Conservation (phyloP, 1,139 yeast genomes). For the Scheffersomyces titani region DNA sequence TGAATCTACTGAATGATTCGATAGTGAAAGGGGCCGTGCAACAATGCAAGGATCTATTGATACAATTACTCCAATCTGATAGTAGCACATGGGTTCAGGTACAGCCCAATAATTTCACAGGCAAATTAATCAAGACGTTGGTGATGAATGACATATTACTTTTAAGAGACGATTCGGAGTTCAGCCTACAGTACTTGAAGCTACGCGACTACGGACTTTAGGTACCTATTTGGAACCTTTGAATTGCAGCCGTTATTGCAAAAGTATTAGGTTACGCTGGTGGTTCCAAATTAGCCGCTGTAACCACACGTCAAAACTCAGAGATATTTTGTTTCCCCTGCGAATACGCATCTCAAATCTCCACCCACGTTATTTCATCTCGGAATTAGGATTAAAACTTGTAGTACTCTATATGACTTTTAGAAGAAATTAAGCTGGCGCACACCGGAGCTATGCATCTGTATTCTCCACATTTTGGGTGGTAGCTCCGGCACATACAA, state of each 20-base stretch:
- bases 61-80: slow-evolving; percentile 3
- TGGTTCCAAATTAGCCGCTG: background rate
- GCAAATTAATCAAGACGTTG: slow-evolving; percentile 17
- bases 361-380: background rate
- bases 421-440: background rate
- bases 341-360: background rate
- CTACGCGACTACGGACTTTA: slow-evolving; percentile 14
- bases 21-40: slow-evolving; percentile 17
- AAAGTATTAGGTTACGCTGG: background rate
- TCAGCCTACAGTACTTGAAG: slow-evolving; percentile 6
- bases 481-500: background rate
- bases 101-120: slow-evolving; percentile 11
- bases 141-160: slow-evolving; percentile 18
- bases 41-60: slow-evolving; percentile 7
- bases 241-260: background rate
- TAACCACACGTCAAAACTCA: background rate
- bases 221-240: background rate
- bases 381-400: background rate
- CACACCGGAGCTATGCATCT: background rate
- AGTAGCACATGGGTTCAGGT: slow-evolving; percentile 17
- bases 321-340: no score
- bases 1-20: slow-evolving; percentile 18
- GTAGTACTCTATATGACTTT: background rate
- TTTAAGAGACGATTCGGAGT: slow-evolving; percentile 13
- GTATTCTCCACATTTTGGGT: background rate